These are phyloP conservation scores for Periconia sp. DNA, from an alignment of 2,329 filamentous ascomycete species.

Conservation along the genomic window DNA sequence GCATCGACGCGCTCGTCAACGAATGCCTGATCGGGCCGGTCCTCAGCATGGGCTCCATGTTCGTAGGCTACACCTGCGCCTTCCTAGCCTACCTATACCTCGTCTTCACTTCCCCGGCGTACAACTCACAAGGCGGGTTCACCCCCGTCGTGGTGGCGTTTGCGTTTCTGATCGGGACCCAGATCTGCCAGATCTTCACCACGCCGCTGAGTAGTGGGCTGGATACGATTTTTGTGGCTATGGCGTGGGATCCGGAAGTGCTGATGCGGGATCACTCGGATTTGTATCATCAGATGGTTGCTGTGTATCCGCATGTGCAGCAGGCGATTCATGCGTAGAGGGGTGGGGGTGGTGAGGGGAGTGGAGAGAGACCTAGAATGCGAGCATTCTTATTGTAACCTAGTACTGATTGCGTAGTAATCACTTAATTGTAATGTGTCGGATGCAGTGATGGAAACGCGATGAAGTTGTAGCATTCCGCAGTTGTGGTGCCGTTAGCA, in stretches of 20 bases:
- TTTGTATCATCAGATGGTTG: conserved; percentile 75
- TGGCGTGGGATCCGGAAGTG: conserved; percentile 68
- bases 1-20: conserved; percentile 86
- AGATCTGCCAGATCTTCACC: conserved; percentile 87
- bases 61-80: conserved; percentile 80
- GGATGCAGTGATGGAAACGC: no score
- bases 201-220: conserved; percentile 86
- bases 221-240: conserved; percentile 87
- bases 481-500: no score
- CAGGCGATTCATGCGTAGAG: conserved; percentile 69
- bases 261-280: conserved; percentile 80
- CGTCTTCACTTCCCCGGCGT: conserved; percentile 74
- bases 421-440: no score
- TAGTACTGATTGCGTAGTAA: no score
- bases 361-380: no score
- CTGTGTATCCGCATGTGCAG: conserved; percentile 82
- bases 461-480: no score
- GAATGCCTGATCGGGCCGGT: conserved; percentile 71
- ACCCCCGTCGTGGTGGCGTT: conserved; percentile 81
- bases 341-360: no score
- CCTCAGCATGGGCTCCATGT: conserved; percentile 74
- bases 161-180: conserved; percentile 84
- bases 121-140: conserved; percentile 69
- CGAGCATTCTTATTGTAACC: no score
- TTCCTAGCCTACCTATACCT: conserved; percentile 87